Conservation (phyloP, 106 monocot species). For the Alisma plantagoaquatica region DNA sequence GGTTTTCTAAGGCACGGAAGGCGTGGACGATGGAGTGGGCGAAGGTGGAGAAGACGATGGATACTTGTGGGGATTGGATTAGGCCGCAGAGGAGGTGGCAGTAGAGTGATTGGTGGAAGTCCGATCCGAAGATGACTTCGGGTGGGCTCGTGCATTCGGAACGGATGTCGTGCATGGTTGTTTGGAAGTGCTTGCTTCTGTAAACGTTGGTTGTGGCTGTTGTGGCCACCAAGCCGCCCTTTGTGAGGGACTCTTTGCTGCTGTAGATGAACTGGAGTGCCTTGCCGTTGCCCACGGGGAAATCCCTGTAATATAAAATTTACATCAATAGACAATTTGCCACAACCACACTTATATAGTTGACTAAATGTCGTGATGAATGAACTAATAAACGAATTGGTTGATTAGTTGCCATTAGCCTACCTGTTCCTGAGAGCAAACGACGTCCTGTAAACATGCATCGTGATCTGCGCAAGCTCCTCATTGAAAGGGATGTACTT, state of each 20-base stretch:
- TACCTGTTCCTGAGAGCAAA: conserved; percentile 66
- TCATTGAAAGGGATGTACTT: conserved; percentile 56
- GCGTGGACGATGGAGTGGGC: conserved; percentile 67
- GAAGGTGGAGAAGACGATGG: conserved; percentile 53
- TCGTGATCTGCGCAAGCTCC: conserved; percentile 32
- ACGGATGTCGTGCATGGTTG: conserved; percentile 53
- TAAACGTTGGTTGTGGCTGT: conserved; percentile 67
- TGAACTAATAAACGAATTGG: background rate
- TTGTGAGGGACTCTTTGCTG: conserved; percentile 50
- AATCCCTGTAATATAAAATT: conserved; percentile 27
- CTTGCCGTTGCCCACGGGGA: conserved; percentile 53
- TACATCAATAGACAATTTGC: no score
- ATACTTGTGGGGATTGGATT: conserved; percentile 49
- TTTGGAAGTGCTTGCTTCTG: conserved; percentile 34
- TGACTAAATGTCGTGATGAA: background rate
- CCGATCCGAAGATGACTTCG: conserved; percentile 60
- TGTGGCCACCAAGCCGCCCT: conserved; percentile 48
- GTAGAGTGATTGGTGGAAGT: conserved; percentile 60
- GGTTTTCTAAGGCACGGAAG: conserved; percentile 47
- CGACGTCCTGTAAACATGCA: conserved; percentile 56
- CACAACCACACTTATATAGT: background rate
- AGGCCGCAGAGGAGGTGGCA: conserved; percentile 75
- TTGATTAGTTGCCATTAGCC: background rate
- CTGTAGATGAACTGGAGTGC: conserved; percentile 65
- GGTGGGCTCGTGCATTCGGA: conserved; percentile 60